Base-by-base conservation (phyloP, 192 early-diverging fungal species). In the Phlyctochytrium bullatum region DNA sequence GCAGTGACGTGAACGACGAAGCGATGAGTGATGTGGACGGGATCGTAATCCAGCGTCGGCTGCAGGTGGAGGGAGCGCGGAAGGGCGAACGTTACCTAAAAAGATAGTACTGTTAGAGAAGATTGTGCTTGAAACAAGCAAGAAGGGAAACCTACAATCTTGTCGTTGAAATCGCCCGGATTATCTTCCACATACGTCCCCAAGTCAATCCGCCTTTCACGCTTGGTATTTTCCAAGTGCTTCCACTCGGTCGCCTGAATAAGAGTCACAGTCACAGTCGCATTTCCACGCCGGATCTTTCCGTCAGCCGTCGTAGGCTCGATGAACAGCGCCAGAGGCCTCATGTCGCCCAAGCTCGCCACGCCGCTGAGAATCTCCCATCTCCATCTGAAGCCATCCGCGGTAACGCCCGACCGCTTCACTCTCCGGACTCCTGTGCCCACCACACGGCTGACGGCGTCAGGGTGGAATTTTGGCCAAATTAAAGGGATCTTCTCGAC, bases 41-140 rank as follows among this genome's bases (percentile, higher is more conserved):
- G 54, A 27, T 14, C 54, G 54, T 57, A 25, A 25, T 47, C 40
- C 10, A 47, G 40, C 20, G 40, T 47, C 40, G 40, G 40, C 20
- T 47, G 40, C 40, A 47, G 54, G 10, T 25, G 12, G 12, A 57
- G 27, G 10, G 54, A 25, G 27, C 4, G 20, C 54, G 54, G 54
- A 10, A 57, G 54, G 20, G 54, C 20, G 54, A 57, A 57, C 27
- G 54, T 57, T 10, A 57, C 10, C 54, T 57, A 27, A 57, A 57
- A 28, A 57, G 54, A 28, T 24, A 47, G 40, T 57, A 25, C 16
- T 6, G 25, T 20, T 10, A 28, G 27, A 28, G 10, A 57, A 6
- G 16, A 25, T 20, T 24, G 20, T 57, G 20, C 25, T 25, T 57
- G 54, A 25, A 57, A 57, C 27, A 6, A 14, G 25, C 10, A 27